These are phyloP conservation scores for Neonectria hederae DNA, from an alignment of 2,329 filamentous ascomycete species.

Conservation along the genomic window DNA sequence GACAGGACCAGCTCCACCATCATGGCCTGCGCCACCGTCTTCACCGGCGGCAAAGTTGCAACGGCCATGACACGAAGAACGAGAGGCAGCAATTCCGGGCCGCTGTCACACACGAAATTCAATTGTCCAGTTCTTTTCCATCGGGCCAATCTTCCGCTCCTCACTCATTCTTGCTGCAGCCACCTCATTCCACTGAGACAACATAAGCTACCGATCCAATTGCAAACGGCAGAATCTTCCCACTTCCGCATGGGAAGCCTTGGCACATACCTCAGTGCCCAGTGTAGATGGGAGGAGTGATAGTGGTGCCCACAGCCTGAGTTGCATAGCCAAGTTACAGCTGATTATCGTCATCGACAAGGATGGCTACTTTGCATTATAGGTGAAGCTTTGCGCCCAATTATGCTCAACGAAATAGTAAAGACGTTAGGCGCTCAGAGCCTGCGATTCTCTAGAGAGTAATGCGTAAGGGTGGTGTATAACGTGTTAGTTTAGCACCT, in stretches of 20 bases:
- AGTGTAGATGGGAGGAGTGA: neutral
- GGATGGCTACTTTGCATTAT: neutral
- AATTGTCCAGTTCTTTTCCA: neutral
- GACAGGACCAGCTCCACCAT: conserved; percentile 18
- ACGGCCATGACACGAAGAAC: neutral
- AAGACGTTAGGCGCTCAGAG: neutral
- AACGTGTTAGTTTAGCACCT: neutral
- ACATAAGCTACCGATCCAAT: neutral
- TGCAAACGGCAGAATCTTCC: neutral
- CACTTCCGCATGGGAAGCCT: neutral
- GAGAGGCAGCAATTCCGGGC: neutral
- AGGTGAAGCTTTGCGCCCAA: neutral
- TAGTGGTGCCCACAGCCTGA: neutral
- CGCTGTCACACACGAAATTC: neutral
- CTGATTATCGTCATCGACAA: neutral
- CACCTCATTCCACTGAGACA: neutral
- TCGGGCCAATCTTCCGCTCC: neutral
- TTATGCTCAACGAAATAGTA: neutral
- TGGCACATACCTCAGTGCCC: neutral
- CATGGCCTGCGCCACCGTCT: conserved; percentile 17
- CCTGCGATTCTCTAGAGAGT: neutral
- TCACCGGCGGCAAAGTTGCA: conserved; percentile 5
- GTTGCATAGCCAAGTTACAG: neutral
- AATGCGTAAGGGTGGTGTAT: neutral
- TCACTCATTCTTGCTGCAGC: neutral